phyloP scores from a whole-genome alignment of 2,329 filamentous ascomycete genomes.

The Chlorencoelia australis region DNA sequence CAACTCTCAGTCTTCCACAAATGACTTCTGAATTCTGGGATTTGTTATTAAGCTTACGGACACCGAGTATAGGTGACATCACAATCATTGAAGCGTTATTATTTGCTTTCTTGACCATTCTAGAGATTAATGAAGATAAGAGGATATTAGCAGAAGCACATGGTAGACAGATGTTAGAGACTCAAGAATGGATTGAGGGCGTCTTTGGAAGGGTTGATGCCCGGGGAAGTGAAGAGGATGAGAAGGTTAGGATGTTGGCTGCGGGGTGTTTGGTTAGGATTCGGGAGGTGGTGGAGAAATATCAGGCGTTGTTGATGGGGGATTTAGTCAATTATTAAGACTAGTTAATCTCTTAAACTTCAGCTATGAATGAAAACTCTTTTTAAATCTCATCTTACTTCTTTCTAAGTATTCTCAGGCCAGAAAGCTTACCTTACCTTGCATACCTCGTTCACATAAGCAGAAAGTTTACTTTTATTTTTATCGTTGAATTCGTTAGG shows the following conservation, averaged over 20 bases:
- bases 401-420: too few species aligned
- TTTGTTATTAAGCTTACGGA: constrained; percentile 64
- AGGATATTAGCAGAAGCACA: constrained; percentile 63
- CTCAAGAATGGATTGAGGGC: constrained; percentile 71
- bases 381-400: too few species aligned
- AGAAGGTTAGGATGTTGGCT: constrained; percentile 67
- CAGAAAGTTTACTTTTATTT: too few species aligned
- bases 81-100: constrained; percentile 64
- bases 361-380: too few species aligned
- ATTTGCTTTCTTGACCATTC: constrained; percentile 65
- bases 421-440: too few species aligned
- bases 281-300: constrained; percentile 72
- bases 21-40: constrained; percentile 80
- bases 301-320: constrained; percentile 67
- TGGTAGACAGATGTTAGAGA: constrained; percentile 71
- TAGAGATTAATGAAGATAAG: constrained; percentile 74
- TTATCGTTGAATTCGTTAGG: too few species aligned
- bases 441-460: too few species aligned
- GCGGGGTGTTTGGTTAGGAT: constrained; percentile 69
- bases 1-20: constrained; percentile 63
- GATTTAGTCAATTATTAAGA: constrained; percentile 39
- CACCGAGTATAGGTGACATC: constrained; percentile 48
- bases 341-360: too few species aligned
- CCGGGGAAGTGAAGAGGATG: constrained; percentile 53
- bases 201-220: constrained; percentile 51